Base-by-base conservation (phyloP, 2,329 filamentous ascomycete genomes). In the Hypoxylon sp. region DNA sequence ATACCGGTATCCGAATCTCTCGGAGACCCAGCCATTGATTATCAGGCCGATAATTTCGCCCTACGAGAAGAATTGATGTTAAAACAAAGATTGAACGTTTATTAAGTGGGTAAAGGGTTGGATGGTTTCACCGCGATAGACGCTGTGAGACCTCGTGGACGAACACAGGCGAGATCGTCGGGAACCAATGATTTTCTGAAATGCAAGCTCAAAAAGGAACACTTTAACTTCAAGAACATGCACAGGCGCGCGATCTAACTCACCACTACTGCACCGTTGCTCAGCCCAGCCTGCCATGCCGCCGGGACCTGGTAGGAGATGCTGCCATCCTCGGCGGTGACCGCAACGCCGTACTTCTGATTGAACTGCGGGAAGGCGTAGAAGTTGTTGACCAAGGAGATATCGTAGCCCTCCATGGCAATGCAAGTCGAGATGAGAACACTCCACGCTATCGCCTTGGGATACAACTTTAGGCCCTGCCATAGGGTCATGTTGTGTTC, bases 371-470 rank as follows among this genome's bases (percentile, higher is more conserved):
- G 82, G 61, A 88, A 87, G 42, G 85, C 86, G 69, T 86, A 94
- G 76, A 96, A 93, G 80, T 94, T 94, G 82, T 91, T 93, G 74
- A 96, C 88, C 58, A 97, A 83, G 75, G 88, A 90, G 65, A 96
- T 85, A 77, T 97, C 93, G 82, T 94, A 97, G 35, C 93, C 93
- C 80, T 97, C 93, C 94, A 97, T 97, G 75, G 88, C 89, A 75
- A 97, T 96, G 78, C 92, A 94, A 0, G 93, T 95, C n/a, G 92
- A 95, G 79, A 97, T 94, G 65, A 97, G 83, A 55, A 97, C 76
- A 74, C 90, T 93, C 93, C 93, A 97, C 21, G 83, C 86, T 62
- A 97, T 90, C 21, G 94, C 94, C 82, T 97, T 95, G 65, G 93
- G 93, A 77, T 97, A 97, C 27, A 96, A 85, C 76, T 85, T 89